Evolutionary conservation across 306 rosid genomes (phyloP).

Genomic region (Cotoneaster glaucophyllus): DNA sequence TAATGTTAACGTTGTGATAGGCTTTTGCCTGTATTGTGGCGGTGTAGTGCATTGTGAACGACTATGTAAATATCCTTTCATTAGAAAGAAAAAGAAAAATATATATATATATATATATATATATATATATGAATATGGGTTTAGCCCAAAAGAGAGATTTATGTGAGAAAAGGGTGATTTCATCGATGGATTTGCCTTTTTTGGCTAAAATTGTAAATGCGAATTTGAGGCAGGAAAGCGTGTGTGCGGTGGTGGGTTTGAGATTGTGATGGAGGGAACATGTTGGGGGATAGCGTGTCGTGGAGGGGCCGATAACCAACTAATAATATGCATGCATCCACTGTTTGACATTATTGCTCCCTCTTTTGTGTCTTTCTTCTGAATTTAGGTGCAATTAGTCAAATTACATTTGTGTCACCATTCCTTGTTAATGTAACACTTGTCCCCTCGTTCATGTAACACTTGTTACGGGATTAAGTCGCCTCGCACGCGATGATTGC

Average conservation of each 20-base stretch:
- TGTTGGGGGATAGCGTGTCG: constrained; percentile 21
- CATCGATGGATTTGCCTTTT: constrained; percentile 6
- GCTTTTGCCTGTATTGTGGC: too few relatives aligned
- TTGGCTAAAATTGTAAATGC: not conserved
- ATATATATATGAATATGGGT: too few relatives aligned
- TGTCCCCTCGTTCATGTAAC: too few relatives aligned
- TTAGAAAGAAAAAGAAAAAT: too few relatives aligned
- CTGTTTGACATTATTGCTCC: constrained; percentile 14
- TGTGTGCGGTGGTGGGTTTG: constrained; percentile 4
- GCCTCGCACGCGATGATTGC: too few relatives aligned
- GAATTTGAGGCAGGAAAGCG: constrained; percentile 12
- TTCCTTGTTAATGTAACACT: too few relatives aligned
- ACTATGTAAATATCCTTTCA: too few relatives aligned
- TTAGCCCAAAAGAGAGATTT: not conserved
- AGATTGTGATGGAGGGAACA: constrained; percentile 12
- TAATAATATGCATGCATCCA: not conserved
- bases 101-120: too few relatives aligned
- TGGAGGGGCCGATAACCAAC: constrained; percentile 1
- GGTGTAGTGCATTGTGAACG: too few relatives aligned
- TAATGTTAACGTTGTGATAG: too few relatives aligned
- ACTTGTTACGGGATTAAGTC: too few relatives aligned
- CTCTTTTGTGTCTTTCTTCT: not conserved
- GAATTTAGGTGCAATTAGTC: not conserved
- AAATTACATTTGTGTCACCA: constrained; percentile 6
- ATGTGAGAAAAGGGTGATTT: not conserved